A percentile compares a stretch with the other conserved stretches of the same genome.
Evolutionary conservation across 2,329 filamentous ascomycete species (phyloP).

Genomic region (Pseudocercospora fijiensis): DNA sequence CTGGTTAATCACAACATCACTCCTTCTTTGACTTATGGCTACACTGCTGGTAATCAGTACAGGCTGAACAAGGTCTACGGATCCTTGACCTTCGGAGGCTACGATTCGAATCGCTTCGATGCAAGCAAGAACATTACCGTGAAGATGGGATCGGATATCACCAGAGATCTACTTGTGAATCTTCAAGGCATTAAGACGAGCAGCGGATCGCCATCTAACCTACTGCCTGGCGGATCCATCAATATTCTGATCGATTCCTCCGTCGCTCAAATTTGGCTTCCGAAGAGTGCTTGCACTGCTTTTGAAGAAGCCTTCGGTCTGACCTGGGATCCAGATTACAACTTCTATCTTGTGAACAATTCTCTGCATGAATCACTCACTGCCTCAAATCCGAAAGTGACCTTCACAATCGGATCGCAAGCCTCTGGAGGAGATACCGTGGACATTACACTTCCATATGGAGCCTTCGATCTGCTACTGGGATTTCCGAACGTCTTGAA

Average conservation of each 20-base stretch:
- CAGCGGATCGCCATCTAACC: conserved; percentile 24
- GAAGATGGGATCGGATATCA: conserved; percentile 35
- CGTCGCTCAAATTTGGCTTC: conserved; percentile 64
- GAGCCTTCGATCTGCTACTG: conserved; percentile 38
- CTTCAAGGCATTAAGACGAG: conserved; percentile 35
- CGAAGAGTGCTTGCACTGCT: conserved; percentile 43
- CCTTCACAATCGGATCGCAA: conserved; percentile 36
- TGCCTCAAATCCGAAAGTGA: conserved; percentile 35
- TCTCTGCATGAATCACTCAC: conserved; percentile 33
- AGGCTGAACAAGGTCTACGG: conserved; percentile 39
- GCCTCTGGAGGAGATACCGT: conserved; percentile 31
- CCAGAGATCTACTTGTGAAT: conserved; percentile 38
- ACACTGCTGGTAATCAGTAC: conserved; percentile 43
- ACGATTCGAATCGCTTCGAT: conserved; percentile 40
- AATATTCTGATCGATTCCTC: conserved; percentile 62
- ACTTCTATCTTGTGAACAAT: conserved; percentile 40
- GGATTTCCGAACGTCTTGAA: conserved; percentile 34
- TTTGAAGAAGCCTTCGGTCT: conserved; percentile 42
- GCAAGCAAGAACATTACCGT: conserved; percentile 38
- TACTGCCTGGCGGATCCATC: conserved; percentile 35
- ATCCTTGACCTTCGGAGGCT: conserved; percentile 43
- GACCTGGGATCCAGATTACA: conserved; percentile 32
- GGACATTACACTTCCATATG: conserved; percentile 40
- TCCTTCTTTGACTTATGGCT: conserved; percentile 40
- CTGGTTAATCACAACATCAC: conserved; percentile 37